Evolutionary conservation across 23 red algal species (phyloP).

Genomic region (Cyanidiococcus yangmingshanensis): DNA sequence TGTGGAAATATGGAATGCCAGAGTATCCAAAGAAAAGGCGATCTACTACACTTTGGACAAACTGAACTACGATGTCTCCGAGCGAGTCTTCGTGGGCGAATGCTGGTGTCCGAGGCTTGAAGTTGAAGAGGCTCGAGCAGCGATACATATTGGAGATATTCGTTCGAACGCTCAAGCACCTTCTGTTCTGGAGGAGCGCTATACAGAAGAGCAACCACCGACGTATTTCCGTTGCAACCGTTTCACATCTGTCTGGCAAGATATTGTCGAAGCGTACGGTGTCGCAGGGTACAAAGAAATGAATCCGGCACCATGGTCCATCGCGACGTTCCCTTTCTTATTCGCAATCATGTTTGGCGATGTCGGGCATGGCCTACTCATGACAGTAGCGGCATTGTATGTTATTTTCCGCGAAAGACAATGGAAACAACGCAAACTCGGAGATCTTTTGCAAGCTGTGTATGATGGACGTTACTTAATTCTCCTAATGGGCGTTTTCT

Average conservation of each 20-base stretch:
- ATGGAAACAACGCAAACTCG: slow-evolving; percentile 29
- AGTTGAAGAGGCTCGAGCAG: slow-evolving; percentile 46
- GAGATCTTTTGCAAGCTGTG: slow-evolving; percentile 55
- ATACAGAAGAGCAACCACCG: slow-evolving; percentile 44
- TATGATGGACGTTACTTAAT: slow-evolving; percentile 90
- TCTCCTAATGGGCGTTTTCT: slow-evolving; percentile 97
- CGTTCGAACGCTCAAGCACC: slow-evolving; percentile 69
- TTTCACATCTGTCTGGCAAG: slow-evolving; percentile 93
- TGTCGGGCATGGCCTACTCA: slow-evolving; percentile 90
- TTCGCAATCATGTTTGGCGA: slow-evolving; percentile 99
- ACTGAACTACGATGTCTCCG: slow-evolving; percentile 89
- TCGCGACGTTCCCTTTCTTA: slow-evolving; percentile 91
- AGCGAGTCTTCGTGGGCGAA: slow-evolving; percentile 77
- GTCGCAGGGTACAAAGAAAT: slow-evolving; percentile 88
- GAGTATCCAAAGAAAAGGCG: slow-evolving; percentile 69
- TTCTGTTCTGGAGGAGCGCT: slow-evolving; percentile 66
- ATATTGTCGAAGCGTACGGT: slow-evolving; percentile 92
- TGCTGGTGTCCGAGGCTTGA: slow-evolving; percentile 69
- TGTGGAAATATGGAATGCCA: slow-evolving; percentile 53
- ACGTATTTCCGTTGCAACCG: slow-evolving; percentile 87
- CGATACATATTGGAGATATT: slow-evolving; percentile 52
- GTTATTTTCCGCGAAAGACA: slow-evolving; percentile 58
- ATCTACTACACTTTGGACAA: slow-evolving; percentile 74
- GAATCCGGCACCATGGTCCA: slow-evolving; percentile 86
- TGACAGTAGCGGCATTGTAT: slow-evolving; percentile 67